A percentile compares a stretch with the other conserved stretches of the same genome.
Evolutionary conservation across 306 rosid species (phyloP).

Genomic region (Inga oerstediana): DNA sequence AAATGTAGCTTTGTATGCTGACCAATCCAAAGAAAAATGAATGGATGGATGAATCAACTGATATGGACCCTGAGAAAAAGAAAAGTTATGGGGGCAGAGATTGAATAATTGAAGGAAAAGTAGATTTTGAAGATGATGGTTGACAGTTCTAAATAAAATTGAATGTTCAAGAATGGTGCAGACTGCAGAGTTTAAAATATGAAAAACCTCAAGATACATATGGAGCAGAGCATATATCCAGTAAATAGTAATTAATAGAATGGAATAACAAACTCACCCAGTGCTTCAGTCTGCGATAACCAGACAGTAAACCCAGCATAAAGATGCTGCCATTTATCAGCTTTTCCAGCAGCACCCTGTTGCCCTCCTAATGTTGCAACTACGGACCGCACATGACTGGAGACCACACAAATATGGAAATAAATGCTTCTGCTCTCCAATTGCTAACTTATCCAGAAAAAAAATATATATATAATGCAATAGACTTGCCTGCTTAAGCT

Average conservation of each 20-base stretch:
- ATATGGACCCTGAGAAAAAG: not conserved
- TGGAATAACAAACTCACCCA: slow-evolving; percentile 46
- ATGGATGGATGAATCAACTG: not conserved
- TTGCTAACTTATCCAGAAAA: not conserved
- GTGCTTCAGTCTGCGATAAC: slow-evolving; percentile 85
- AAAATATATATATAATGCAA: not conserved
- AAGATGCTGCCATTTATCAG: slow-evolving; percentile 82
- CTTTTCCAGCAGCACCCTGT: slow-evolving; percentile 67
- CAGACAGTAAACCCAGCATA: slow-evolving; percentile 87
- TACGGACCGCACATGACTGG: slow-evolving; percentile 79
- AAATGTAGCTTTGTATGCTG: not conserved
- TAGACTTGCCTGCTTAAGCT: slow-evolving; percentile 83
- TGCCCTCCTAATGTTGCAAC: slow-evolving; percentile 80
- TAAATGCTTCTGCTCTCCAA: slow-evolving; percentile 14
- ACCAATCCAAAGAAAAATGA: not conserved
- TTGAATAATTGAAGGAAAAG: not conserved
- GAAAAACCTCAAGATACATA: not conserved
- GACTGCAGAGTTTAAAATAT: not conserved
- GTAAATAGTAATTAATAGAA: slow-evolving; percentile 16
- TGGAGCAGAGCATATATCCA: slow-evolving; percentile 17
- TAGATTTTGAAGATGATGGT: not conserved
- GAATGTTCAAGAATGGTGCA: slow-evolving; percentile 29
- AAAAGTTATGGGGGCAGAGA: not conserved
- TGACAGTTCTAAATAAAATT: slow-evolving; percentile 17
- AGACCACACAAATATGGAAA: slow-evolving; percentile 32